A percentile compares a stretch with the other conserved stretches of the same genome.
phyloP scores from a whole-genome alignment of 108 stramenopile genomes.

The Cylindrotheca closterium region DNA sequence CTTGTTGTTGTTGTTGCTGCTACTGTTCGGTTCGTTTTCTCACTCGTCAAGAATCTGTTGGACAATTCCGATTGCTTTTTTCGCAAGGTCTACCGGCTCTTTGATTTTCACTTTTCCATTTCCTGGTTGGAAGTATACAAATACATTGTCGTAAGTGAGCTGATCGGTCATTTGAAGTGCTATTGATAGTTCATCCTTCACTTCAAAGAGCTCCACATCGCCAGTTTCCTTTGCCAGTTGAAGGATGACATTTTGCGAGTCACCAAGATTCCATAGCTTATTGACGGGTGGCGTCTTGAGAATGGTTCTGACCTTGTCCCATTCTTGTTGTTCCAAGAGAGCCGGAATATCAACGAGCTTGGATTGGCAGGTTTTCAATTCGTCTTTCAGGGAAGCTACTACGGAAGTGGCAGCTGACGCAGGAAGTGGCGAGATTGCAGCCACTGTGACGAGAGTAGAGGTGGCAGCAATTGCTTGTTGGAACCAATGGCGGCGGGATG shows the following conservation, averaged over 20 bases:
- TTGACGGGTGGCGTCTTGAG: slow-evolving; percentile 79
- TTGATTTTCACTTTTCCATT: slow-evolving; percentile 67
- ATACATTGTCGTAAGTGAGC: slow-evolving; percentile 70
- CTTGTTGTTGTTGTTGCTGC: too few species aligned
- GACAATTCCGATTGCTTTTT: slow-evolving; percentile 53
- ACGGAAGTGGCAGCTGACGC: neutral
- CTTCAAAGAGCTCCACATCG: slow-evolving; percentile 60
- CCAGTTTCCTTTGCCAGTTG: slow-evolving; percentile 68
- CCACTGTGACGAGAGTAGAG: neutral
- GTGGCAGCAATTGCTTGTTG: neutral
- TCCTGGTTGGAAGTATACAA: slow-evolving; percentile 76
- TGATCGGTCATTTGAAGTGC: slow-evolving; percentile 80
- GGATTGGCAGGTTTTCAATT: slow-evolving; percentile 27
- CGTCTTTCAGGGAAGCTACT: slow-evolving; percentile 16
- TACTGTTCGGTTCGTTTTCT: too few species aligned
- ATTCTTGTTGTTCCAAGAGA: slow-evolving; percentile 52
- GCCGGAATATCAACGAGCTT: slow-evolving; percentile 51
- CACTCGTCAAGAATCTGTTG: slow-evolving; percentile 11
- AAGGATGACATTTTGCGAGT: slow-evolving; percentile 51
- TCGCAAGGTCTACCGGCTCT: slow-evolving; percentile 52
- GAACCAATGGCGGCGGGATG: too few species aligned
- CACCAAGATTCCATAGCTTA: slow-evolving; percentile 75
- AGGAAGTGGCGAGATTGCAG: neutral
- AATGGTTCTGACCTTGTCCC: slow-evolving; percentile 70
- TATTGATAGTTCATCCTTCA: slow-evolving; percentile 68